These are phyloP conservation scores for Silene vulgaris DNA, from an alignment of 179 eudicot species.

Conservation along the genomic window DNA sequence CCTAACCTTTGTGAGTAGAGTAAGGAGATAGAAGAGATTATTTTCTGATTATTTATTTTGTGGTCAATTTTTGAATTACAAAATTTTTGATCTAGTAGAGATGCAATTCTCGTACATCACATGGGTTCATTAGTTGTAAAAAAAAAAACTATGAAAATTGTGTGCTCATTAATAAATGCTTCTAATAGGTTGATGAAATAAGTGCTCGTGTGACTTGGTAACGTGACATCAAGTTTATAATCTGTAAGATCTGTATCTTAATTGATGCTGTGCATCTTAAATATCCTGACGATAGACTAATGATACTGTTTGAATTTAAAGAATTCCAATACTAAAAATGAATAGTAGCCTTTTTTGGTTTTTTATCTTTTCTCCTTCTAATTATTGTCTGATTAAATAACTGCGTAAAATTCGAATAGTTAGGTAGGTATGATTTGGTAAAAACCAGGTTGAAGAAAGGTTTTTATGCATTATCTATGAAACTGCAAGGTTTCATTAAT, in stretches of 20 bases:
- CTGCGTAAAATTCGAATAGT: neutral
- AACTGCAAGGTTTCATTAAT: neutral
- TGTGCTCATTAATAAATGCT: neutral
- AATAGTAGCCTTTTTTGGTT: neutral
- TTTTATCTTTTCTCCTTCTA: neutral
- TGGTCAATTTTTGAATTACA: neutral
- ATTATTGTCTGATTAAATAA: neutral
- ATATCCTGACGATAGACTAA: neutral
- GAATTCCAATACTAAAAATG: neutral
- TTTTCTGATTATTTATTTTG: neutral
- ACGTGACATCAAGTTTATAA: neutral
- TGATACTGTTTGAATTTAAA: neutral
- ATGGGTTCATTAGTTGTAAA: too few relatives aligned
- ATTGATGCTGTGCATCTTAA: neutral
- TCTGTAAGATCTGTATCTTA: neutral
- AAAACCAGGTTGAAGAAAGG: conserved; percentile 1
- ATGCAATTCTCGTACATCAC: too few relatives aligned
- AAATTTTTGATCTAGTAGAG: too few relatives aligned
- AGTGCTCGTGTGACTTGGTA: neutral
- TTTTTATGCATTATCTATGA: neutral
- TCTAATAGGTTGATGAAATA: too few relatives aligned
- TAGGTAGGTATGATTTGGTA: neutral
- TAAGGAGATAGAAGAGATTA: neutral
- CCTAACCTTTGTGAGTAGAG: neutral
- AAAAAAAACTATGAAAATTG: too few relatives aligned